Evolutionary conservation across 1,284 basidiomycete genomes (phyloP).

Genomic region (Phylloporus sp.): DNA sequence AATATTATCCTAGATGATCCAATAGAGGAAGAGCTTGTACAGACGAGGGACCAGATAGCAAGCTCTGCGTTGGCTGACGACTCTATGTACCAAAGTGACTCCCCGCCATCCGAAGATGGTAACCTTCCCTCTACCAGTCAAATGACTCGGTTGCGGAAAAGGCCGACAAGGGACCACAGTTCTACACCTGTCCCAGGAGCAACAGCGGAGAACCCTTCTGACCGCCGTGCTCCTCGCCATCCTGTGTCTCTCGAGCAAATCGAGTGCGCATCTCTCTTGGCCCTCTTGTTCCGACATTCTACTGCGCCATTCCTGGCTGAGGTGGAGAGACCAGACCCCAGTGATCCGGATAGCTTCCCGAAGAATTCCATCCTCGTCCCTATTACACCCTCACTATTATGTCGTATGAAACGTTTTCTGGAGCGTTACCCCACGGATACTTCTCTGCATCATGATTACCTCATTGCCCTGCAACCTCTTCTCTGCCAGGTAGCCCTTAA

Average conservation of each 20-base stretch:
- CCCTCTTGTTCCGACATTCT: slow-evolving; percentile 69
- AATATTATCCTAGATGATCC: slow-evolving; percentile 77
- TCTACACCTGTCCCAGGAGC: slow-evolving; percentile 30
- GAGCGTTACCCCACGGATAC: slow-evolving; percentile 70
- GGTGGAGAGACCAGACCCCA: slow-evolving; percentile 33
- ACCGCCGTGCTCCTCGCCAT: slow-evolving; percentile 30
- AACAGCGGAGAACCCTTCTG: slow-evolving; percentile 21
- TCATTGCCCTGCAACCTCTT: slow-evolving; percentile 72
- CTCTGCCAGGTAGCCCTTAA: slow-evolving; percentile 82
- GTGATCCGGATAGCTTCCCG: slow-evolving; percentile 33
- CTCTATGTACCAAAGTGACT: slow-evolving; percentile 40
- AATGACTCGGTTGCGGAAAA: slow-evolving; percentile 37
- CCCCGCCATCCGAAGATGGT: slow-evolving; percentile 40
- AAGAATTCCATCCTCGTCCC: slow-evolving; percentile 25
- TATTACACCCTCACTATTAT: slow-evolving; percentile 63
- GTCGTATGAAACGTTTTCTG: slow-evolving; percentile 74
- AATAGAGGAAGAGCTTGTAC: slow-evolving; percentile 53
- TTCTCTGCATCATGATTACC: slow-evolving; percentile 77
- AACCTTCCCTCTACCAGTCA: slow-evolving; percentile 27
- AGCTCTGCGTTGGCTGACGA: slow-evolving; percentile 33
- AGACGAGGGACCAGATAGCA: slow-evolving; percentile 31
- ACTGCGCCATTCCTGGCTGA: slow-evolving; percentile 61
- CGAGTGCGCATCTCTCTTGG: slow-evolving; percentile 74
- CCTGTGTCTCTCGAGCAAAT: slow-evolving; percentile 69
- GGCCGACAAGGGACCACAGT: slow-evolving; percentile 30